Conservation (phyloP, 2,329 filamentous ascomycete genomes). For the Trichoderma atroviride region DNA sequence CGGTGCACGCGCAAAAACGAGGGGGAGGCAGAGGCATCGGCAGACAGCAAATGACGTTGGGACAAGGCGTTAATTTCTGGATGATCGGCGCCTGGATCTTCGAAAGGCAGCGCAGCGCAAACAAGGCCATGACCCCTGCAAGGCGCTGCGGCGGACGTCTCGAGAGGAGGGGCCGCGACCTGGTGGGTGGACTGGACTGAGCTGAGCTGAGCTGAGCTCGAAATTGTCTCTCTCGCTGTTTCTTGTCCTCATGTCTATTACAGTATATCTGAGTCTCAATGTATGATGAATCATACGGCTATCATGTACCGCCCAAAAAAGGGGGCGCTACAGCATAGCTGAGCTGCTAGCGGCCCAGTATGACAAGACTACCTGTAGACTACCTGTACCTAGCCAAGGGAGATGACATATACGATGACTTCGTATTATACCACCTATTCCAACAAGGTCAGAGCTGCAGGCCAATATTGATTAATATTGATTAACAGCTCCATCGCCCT, state of each 20-base stretch:
- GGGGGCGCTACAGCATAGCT: not conserved
- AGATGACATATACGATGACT: not conserved
- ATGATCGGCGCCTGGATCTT: constrained; percentile 26
- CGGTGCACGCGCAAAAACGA: constrained; percentile 23
- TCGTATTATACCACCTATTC: not conserved
- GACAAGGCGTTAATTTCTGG: constrained; percentile 19
- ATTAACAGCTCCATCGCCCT: not conserved
- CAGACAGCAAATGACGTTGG: constrained; percentile 24
- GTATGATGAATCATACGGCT: not conserved
- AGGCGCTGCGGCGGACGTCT: not conserved
- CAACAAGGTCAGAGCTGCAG: not conserved
- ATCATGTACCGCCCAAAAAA: not conserved
- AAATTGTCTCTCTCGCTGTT: not conserved
- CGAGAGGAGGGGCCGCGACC: not conserved
- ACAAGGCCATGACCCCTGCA: constrained; percentile 25
- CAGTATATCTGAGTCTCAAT: not conserved
- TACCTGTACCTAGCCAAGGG: not conserved
- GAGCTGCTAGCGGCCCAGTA: not conserved
- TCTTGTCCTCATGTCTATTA: no score
- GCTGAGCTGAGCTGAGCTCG: not conserved
- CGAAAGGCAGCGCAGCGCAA: constrained; percentile 11
- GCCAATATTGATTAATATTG: not conserved
- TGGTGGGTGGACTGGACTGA: not conserved
- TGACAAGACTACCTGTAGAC: not conserved
- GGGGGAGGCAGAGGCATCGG: not conserved